Evolutionary conservation across 1,284 basidiomycete species (phyloP).

Genomic region (Ceratobasidium sp.): DNA sequence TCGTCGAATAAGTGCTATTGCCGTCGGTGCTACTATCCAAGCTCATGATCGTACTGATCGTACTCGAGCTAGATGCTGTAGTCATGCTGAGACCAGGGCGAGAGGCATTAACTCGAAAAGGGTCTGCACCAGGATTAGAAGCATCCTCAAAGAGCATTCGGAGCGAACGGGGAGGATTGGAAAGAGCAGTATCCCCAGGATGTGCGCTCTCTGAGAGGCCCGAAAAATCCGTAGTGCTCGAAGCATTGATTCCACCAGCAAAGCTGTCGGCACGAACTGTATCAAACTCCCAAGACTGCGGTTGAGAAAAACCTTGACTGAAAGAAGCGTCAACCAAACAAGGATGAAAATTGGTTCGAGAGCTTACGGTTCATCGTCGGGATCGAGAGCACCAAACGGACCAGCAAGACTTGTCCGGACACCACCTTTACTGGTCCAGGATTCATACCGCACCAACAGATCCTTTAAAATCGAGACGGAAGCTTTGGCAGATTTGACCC

Average conservation of each 20-base stretch:
- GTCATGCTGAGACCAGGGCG: constrained; percentile 13
- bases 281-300: constrained; percentile 71
- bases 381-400: constrained; percentile 37
- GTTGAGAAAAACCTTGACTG: constrained; percentile 36
- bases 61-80: constrained; percentile 2
- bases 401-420: constrained; percentile 76
- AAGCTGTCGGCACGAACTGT: constrained; percentile 60
- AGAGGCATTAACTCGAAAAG: constrained; percentile 24
- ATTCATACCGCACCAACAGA: constrained; percentile 75
- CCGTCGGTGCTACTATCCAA: constrained; percentile 25
- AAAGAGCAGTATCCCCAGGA: constrained; percentile 21
- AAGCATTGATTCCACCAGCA: constrained; percentile 8
- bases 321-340: not conserved
- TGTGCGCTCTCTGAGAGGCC: not conserved
- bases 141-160: constrained; percentile 67
- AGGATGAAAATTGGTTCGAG: constrained; percentile 44
- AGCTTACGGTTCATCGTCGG: constrained; percentile 35
- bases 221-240: constrained; percentile 17
- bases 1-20: constrained; percentile 14
- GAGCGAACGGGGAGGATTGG: constrained; percentile 64
- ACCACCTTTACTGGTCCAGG: constrained; percentile 81
- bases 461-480: constrained; percentile 81
- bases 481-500: constrained; percentile 84
- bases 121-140: constrained; percentile 53
- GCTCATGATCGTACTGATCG: constrained; percentile 12